Conservation (phyloP, 257 asterid species). For the Scutellaria barbata region DNA sequence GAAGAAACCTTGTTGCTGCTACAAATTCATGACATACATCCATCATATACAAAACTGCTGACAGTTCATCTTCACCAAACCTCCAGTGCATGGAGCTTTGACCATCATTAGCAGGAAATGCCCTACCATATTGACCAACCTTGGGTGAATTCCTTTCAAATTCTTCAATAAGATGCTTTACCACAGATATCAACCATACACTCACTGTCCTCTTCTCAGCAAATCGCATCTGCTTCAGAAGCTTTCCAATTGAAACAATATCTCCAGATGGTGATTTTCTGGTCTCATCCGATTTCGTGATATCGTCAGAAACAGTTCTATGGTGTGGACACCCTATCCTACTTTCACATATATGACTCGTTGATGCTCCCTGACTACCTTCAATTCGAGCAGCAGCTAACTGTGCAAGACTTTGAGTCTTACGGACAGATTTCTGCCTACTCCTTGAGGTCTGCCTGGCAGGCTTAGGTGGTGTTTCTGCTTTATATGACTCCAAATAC, state of each 20-base stretch:
- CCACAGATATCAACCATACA: constrained; percentile 76
- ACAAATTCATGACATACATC: constrained; percentile 81
- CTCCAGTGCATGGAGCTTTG: constrained; percentile 70
- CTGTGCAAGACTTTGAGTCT: constrained; percentile 96
- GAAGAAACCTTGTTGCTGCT: constrained; percentile 77
- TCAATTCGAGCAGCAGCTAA: constrained; percentile 95
- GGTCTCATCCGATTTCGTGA: constrained; percentile 60
- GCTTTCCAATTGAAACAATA: constrained; percentile 67
- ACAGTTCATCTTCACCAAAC: constrained; percentile 89
- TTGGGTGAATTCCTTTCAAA: constrained; percentile 68
- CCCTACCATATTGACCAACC: constrained; percentile 70
- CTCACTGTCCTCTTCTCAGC: constrained; percentile 68
- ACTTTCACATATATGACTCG: constrained; percentile 92
- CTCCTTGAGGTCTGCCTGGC: constrained; percentile 79
- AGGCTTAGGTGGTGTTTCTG: constrained; percentile 91
- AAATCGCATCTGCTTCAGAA: constrained; percentile 75
- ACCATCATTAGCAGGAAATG: constrained; percentile 67
- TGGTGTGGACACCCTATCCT: constrained; percentile 85
- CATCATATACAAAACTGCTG: constrained; percentile 78
- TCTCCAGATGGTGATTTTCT: constrained; percentile 56
- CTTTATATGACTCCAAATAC: constrained; percentile 62
- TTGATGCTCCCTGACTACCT: constrained; percentile 98
- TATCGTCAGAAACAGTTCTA: constrained; percentile 62
- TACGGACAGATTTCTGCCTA: constrained; percentile 88
- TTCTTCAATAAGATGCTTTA: constrained; percentile 79